Conservation (phyloP, 176 grass and related monocot genomes). For the Rhynchospora pubera region DNA sequence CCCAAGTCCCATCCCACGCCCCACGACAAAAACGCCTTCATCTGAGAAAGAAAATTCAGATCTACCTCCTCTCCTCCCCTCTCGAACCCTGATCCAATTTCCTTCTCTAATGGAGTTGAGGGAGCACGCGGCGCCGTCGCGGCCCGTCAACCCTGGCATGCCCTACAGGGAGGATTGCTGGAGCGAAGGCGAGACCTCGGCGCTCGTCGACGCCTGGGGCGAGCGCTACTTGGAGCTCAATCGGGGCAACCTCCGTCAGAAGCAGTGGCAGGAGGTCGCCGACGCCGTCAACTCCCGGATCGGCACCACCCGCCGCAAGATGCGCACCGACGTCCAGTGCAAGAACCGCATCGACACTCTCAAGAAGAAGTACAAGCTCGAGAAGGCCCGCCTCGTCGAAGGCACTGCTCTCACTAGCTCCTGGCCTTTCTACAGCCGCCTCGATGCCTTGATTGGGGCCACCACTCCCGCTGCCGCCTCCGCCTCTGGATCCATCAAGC, state of each 20-base stretch:
- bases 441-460: slow-evolving; percentile 70
- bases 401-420: slow-evolving; percentile 24
- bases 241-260: slow-evolving; percentile 93
- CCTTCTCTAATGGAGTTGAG: slow-evolving; percentile 22
- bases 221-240: slow-evolving; percentile 81
- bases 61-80: neutral
- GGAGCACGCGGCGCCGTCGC: slow-evolving; percentile 29
- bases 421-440: slow-evolving; percentile 74
- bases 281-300: slow-evolving; percentile 64
- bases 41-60: neutral
- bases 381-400: slow-evolving; percentile 38
- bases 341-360: slow-evolving; percentile 98
- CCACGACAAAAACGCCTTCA: slow-evolving; percentile 13
- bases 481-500: neutral
- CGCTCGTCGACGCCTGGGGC: slow-evolving; percentile 78
- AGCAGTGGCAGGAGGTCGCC: slow-evolving; percentile 97
- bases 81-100: no score
- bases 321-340: slow-evolving; percentile 91
- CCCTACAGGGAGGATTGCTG: slow-evolving; percentile 98
- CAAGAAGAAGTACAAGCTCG: slow-evolving; percentile 99
- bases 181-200: slow-evolving; percentile 95
- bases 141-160: slow-evolving; percentile 68
- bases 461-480: slow-evolving; percentile 25
- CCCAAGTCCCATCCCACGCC: neutral
- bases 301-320: slow-evolving; percentile 55